These are phyloP conservation scores for Cucurbita moschata DNA, from an alignment of 306 rosid genomes.

Conservation along the genomic window DNA sequence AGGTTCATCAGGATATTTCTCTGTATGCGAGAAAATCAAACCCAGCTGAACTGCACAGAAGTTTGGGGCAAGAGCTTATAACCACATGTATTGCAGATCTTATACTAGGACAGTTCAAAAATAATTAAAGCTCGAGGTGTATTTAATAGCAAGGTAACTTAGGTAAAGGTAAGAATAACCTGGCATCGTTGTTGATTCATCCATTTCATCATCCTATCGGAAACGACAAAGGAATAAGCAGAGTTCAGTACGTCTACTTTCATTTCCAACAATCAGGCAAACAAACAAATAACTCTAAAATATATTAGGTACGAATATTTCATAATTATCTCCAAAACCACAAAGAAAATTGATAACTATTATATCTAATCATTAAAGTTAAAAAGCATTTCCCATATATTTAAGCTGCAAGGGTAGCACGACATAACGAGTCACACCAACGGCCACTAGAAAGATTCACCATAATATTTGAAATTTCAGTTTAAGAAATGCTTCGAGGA, in stretches of 20 bases:
- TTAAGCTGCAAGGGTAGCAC: background rate
- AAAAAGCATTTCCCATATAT: background rate
- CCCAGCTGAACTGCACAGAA: constrained; percentile 76
- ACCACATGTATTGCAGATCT: background rate
- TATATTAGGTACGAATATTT: background rate
- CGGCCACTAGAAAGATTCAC: background rate
- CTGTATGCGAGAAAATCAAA: constrained; percentile 81
- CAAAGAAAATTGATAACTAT: background rate
- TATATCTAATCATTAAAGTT: background rate
- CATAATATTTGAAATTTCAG: background rate
- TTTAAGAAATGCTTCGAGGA: background rate
- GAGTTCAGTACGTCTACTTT: background rate
- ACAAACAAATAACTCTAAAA: background rate
- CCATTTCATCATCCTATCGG: constrained; percentile 76
- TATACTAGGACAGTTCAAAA: background rate
- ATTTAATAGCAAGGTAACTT: background rate
- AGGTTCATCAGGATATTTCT: constrained; percentile 95
- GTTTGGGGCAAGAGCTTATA: constrained; percentile 11
- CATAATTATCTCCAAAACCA: background rate
- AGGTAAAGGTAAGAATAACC: constrained; percentile 28
- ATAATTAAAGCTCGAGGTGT: background rate
- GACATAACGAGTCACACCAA: background rate
- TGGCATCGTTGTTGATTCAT: constrained; percentile 36
- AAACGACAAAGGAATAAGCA: constrained; percentile 10
- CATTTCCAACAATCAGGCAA: background rate